These are phyloP conservation scores for Trypanosoma vivax DNA, from an alignment of 208 protist genomes.

Conservation along the genomic window DNA sequence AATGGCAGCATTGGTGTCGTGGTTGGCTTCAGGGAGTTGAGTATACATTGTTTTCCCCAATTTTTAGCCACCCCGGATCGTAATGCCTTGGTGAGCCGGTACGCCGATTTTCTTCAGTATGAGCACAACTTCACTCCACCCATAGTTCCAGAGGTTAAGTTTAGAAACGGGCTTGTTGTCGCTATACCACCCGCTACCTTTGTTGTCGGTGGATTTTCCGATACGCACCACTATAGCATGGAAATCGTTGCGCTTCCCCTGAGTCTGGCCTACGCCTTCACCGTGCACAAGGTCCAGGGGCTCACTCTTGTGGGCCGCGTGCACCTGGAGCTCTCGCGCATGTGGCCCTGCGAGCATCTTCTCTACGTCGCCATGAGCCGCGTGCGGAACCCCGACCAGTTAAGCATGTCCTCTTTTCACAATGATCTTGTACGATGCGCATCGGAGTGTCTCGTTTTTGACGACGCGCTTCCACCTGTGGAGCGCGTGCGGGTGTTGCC, in stretches of 20 bases:
- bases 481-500: slow-evolving; percentile 30
- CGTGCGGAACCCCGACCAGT: slow-evolving; percentile 81
- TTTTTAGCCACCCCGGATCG: slow-evolving; percentile 34
- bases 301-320: slow-evolving; percentile 78
- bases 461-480: slow-evolving; percentile 62
- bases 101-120: slow-evolving; percentile 58
- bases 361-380: slow-evolving; percentile 87
- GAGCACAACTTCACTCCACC: slow-evolving; percentile 51
- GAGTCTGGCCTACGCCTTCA: slow-evolving; percentile 85
- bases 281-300: slow-evolving; percentile 90
- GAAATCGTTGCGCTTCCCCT: slow-evolving; percentile 68
- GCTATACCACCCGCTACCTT: slow-evolving; percentile 58
- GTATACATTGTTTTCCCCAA: slow-evolving; percentile 29
- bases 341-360: slow-evolving; percentile 86
- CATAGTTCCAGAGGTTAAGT: slow-evolving; percentile 69
- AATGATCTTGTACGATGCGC: slow-evolving; percentile 48
- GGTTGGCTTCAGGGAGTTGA: slow-evolving; percentile 60
- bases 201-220: slow-evolving; percentile 58
- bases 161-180: slow-evolving; percentile 45
- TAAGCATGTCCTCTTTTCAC: slow-evolving; percentile 58
- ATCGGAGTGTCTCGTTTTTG: slow-evolving; percentile 70
- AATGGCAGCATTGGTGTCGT: slow-evolving; percentile 86
- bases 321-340: slow-evolving; percentile 79
- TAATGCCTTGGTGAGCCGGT: slow-evolving; percentile 34
- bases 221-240: slow-evolving; percentile 68